Percentiles rank a stretch among this genome's conserved stretches.
These are phyloP conservation scores for Cynara cardunculus DNA, from an alignment of 129 eudicot species.

Conservation along the genomic window DNA sequence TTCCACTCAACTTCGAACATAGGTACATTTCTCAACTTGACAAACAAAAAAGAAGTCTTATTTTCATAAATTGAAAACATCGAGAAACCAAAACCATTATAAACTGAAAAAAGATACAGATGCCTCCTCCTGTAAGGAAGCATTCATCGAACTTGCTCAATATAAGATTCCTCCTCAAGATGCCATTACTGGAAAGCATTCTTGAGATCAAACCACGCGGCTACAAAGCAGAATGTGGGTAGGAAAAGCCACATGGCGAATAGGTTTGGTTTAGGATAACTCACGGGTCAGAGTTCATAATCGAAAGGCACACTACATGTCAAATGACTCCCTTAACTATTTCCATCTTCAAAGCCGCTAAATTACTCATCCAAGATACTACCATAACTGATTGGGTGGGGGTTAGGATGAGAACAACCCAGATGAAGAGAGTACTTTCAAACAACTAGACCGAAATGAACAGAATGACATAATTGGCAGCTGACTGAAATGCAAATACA, in stretches of 20 bases:
- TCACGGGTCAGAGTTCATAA: background rate
- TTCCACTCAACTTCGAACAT: background rate
- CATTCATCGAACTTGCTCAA: background rate
- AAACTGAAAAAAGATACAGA: too few relatives aligned
- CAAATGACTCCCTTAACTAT: background rate
- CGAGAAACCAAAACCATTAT: background rate
- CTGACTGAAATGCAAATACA: too few relatives aligned
- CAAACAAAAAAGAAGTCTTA: background rate
- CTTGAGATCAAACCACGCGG: background rate
- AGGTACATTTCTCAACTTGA: background rate
- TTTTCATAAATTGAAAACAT: background rate
- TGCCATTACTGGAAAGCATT: background rate
- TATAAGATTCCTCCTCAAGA: background rate
- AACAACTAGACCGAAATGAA: too few relatives aligned
- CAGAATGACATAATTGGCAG: too few relatives aligned
- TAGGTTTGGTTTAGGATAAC: background rate
- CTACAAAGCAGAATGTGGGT: background rate
- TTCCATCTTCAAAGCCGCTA: background rate
- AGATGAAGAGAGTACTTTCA: too few relatives aligned
- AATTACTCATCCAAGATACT: background rate
- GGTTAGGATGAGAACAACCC: too few relatives aligned
- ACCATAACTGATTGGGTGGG: background rate
- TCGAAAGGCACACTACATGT: background rate
- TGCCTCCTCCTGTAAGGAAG: background rate
- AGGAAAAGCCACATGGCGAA: background rate